Base-by-base conservation (phyloP, 2,329 filamentous ascomycete genomes). In the Myotisia sp. region DNA sequence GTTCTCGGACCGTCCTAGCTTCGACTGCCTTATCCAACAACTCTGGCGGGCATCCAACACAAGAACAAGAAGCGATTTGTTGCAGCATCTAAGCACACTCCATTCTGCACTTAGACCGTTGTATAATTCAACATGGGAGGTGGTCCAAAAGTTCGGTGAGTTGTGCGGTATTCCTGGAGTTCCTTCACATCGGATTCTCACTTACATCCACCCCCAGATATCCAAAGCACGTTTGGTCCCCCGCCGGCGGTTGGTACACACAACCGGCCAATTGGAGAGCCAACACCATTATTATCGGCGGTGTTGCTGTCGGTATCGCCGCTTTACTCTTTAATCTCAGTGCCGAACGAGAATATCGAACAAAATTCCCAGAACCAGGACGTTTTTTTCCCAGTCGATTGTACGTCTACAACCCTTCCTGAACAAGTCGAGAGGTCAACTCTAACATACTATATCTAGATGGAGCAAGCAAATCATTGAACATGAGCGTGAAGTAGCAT, bases 191-290 rank as follows among this genome's bases (percentile, higher is more conserved):
- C 72, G 60, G 68, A 64, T 59, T 37, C 41, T 39, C 38, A 20
- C 29, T 7, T 29, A 30, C 24, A 4, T n/a, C n/a, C 32, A n/a
- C n/a, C 16, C 18, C 29, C 51, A 92, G 84, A 55, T 93, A 93
- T 64, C 86, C 85, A 60, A 94, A 93, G 71, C 87, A 98, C 70
- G 84, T 98, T 71, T 98, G 90, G 90, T 95, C 90, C 54, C 90
- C 90, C 42, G 70, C 87, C 45, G 90, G 90, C 71, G 90, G 90
- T 63, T 98, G 90, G 90, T 98, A 98, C 63, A 67, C 79, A 36
- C 87, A 92, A 59, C 90, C 90, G 35, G 68, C 72, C 47, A 98
- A 98, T 70, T 98, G 90, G 90, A 90, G 80, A 59, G 64, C 67
- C 51, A 98, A 98, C 68, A 98, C 90, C 4, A 69, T 78, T 36